phyloP scores from a whole-genome alignment of 2,329 filamentous ascomycete genomes.

The Fusarium sp. region DNA sequence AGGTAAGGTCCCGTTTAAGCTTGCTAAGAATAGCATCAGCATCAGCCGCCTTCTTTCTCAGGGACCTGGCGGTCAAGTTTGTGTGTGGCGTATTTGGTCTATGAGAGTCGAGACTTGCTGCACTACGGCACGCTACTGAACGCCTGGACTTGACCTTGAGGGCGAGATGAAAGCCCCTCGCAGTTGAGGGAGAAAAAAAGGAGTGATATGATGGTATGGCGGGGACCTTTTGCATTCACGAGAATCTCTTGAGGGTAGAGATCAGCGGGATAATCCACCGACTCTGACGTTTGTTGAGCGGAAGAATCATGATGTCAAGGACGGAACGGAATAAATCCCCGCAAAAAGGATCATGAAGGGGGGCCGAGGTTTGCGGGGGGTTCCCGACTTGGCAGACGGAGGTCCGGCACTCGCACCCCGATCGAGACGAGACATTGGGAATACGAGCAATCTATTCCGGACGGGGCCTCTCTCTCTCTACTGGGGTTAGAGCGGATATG shows the following conservation, averaged over 20 bases:
- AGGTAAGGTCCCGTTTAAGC: background rate
- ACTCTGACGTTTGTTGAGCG: constrained; percentile 9
- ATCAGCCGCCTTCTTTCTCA: background rate
- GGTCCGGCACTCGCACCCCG: constrained; percentile 8
- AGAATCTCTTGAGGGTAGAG: background rate
- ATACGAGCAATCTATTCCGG: constrained; percentile 19
- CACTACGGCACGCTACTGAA: background rate
- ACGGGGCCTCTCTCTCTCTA: background rate
- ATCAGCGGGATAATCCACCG: constrained; percentile 2
- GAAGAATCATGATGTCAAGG: background rate
- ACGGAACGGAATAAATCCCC: constrained; percentile 4
- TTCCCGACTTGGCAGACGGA: constrained; percentile 13
- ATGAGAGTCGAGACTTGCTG: constrained; percentile 7
- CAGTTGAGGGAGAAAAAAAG: constrained; percentile 2
- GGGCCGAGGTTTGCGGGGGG: constrained; percentile 22
- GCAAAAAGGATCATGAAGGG: background rate
- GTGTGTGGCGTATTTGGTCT: background rate
- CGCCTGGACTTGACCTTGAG: background rate
- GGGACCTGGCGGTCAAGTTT: background rate
- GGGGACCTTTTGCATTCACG: background rate
- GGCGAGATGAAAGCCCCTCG: background rate
- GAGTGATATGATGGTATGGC: background rate
- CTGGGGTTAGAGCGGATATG: background rate
- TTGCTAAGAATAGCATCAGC: constrained; percentile 3
- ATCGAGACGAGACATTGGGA: constrained; percentile 8